Conservation (phyloP, 805 yeast genomes). For the Candida fluviatilis region DNA sequence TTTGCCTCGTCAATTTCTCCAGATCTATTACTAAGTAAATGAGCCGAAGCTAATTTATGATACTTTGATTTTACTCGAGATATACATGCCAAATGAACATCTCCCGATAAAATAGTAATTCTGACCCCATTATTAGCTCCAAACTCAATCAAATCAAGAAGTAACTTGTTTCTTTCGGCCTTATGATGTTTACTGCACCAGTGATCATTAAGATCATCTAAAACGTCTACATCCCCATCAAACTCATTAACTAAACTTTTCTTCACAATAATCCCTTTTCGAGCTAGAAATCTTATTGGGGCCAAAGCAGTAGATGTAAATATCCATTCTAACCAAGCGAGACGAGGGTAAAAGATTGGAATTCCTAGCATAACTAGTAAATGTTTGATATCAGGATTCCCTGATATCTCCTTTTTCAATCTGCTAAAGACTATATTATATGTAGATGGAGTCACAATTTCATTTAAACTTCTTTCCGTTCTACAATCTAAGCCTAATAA, state of each 20-base stretch:
- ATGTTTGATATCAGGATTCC: slow-evolving; percentile 61
- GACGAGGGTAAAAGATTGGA: slow-evolving; percentile 90
- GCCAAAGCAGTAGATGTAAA: slow-evolving; percentile 54
- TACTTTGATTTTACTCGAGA: slow-evolving; percentile 67
- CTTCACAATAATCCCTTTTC: slow-evolving; percentile 52
- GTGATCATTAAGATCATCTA: slow-evolving; percentile 93
- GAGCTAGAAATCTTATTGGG: slow-evolving; percentile 60
- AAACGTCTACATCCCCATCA: slow-evolving; percentile 85
- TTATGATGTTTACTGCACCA: slow-evolving; percentile 94
- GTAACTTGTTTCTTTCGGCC: slow-evolving; percentile 69
- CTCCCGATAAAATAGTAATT: slow-evolving; percentile 85
- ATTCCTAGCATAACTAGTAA: slow-evolving; percentile 83
- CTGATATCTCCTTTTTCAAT: slow-evolving; percentile 48
- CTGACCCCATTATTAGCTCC: slow-evolving; percentile 64
- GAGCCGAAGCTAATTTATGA: slow-evolving; percentile 28
- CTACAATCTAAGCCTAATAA: slow-evolving; percentile 87
- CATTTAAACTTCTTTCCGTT: slow-evolving; percentile 71
- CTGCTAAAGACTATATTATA: slow-evolving; percentile 63
- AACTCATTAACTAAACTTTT: slow-evolving; percentile 83
- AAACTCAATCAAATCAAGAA: slow-evolving; percentile 59
- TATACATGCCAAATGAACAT: slow-evolving; percentile 84
- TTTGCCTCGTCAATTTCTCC: slow-evolving; percentile 34
- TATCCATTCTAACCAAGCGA: slow-evolving; percentile 84
- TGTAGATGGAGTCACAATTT: slow-evolving; percentile 50
- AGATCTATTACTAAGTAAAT: slow-evolving; percentile 13